Evolutionary conservation across 495 filamentous ascomycete genomes (phyloP), one percentile per base, ranked within the genome.

Genomic region (Hyaloscypha variabilis): DNA sequence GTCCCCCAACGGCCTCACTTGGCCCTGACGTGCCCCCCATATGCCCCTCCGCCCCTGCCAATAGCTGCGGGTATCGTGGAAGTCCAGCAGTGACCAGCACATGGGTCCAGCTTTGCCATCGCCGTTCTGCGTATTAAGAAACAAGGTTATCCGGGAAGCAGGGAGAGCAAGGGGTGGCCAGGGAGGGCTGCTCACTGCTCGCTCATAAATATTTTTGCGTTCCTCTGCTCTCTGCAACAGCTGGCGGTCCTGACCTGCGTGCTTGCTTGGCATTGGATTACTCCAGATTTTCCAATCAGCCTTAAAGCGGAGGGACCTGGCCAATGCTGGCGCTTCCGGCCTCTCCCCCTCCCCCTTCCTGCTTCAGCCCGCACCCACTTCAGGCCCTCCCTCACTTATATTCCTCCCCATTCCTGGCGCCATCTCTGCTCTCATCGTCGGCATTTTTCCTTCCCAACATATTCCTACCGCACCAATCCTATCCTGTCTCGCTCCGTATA

Each of bases 221-320:
- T 63, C 30, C 52, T 58, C 46, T 65, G 63, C 39, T 17, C 39
- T 46, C 29, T 60, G 46, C 53, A 66, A 63, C 58, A 66, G 63
- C 67, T 69, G 55, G 63, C 58, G 36, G 6, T 6, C 51, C 25
- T 56, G 21, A 10, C 42, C 34, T 34, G 28, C 62, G 60, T 63
- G 19, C 42, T 49, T 34, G 28, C 62, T 63, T 63, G 65, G 63
- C 69, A 63, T 52, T 62, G 51, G 55, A 60, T 60, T 65, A 68
- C 69, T 71, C 66, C 69, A 68, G 69, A 71, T 68, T 67, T 72
- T 29, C 64, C 69, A 72, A 72, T 69, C 69, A 72, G 69, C 69
- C 69, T 72, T 72, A 72, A 69, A 72, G 66, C 55, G 57, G 66
- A 63, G n/a, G 64, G n/a, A n/a, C n/a, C n/a, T n/a, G n/a, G 57